Conservation (phyloP, 2,329 filamentous ascomycete genomes). For the Cryphonectria carpinicola region DNA sequence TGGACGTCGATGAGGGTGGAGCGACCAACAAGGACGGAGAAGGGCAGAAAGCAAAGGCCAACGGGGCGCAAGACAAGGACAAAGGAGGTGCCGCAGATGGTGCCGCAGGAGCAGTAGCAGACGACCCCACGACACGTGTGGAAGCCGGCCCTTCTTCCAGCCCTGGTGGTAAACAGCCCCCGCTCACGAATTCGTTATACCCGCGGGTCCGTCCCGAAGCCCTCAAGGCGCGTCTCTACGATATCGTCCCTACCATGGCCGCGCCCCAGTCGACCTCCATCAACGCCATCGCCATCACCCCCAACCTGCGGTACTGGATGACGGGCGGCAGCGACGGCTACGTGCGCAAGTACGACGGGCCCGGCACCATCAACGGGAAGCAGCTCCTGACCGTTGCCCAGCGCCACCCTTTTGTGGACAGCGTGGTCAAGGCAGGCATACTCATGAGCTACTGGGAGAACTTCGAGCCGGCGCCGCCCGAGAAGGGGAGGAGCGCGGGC, state of each 20-base stretch:
- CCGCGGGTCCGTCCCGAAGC: constrained; percentile 75
- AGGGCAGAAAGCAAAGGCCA: constrained; percentile 42
- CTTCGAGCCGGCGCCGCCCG: constrained; percentile 67
- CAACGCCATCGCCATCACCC: constrained; percentile 88
- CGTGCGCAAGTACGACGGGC: constrained; percentile 95
- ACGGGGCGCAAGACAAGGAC: constrained; percentile 31
- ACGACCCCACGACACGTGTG: constrained; percentile 27
- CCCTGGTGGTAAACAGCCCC: constrained; percentile 35
- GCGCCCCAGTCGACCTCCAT: constrained; percentile 95
- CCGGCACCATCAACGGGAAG: constrained; percentile 93
- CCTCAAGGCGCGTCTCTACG: constrained; percentile 80
- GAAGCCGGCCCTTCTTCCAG: constrained; percentile 4
- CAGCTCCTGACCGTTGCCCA: constrained; percentile 92
- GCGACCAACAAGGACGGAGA: constrained; percentile 45
- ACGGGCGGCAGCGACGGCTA: constrained; percentile 94
- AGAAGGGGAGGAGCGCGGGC: constrained; percentile 37
- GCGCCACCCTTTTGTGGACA: constrained; percentile 95
- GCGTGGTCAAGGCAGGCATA: constrained; percentile 92
- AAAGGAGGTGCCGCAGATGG: constrained; percentile 37
- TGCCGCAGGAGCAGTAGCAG: constrained; percentile 9
- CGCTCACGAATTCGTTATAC: constrained; percentile 47
- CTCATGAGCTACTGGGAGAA: constrained; percentile 99
- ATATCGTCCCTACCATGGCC: constrained; percentile 96
- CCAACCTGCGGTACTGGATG: constrained; percentile 93
- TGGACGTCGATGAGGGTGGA: constrained; percentile 41